phyloP scores from a whole-genome alignment of 352 stramenopile genomes.

The Lagenidium giganteum region DNA sequence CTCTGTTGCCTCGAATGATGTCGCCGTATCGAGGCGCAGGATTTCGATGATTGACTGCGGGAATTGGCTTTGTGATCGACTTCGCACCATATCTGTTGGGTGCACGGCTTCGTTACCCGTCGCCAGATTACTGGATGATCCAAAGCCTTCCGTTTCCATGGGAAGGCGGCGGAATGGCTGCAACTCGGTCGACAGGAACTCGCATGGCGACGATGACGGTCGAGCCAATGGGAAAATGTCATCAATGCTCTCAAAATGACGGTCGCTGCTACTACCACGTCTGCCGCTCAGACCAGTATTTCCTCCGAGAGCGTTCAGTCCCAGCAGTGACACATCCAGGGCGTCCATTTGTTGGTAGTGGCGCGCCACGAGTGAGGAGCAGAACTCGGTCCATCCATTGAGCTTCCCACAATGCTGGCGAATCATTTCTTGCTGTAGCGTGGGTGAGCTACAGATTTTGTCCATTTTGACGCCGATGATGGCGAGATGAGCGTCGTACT shows the following conservation, averaged over 20 bases:
- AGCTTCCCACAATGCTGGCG: conserved; percentile 65
- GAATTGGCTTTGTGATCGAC: conserved; percentile 65
- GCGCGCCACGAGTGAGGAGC: conserved; percentile 53
- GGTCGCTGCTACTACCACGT: background rate
- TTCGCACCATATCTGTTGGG: conserved; percentile 67
- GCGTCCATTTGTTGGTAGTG: conserved; percentile 79
- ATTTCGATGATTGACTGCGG: conserved; percentile 71
- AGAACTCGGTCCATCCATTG: conserved; percentile 59
- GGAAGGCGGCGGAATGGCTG: conserved; percentile 59
- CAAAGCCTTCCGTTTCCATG: conserved; percentile 70
- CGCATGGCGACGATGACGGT: conserved; percentile 53
- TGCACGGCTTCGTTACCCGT: conserved; percentile 47
- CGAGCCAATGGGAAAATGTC: conserved; percentile 47
- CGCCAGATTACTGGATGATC: conserved; percentile 55
- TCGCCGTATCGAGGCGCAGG: conserved; percentile 47
- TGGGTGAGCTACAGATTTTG: conserved; percentile 70
- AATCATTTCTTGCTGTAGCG: conserved; percentile 72
- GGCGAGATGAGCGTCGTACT: conserved; percentile 65
- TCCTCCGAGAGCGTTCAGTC: conserved; percentile 14
- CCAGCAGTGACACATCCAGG: conserved; percentile 38
- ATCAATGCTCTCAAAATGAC: conserved; percentile 28
- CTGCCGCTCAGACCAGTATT: background rate
- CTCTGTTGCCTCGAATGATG: conserved; percentile 50
- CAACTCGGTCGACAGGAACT: conserved; percentile 59
- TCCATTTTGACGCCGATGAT: conserved; percentile 79